A percentile compares a stretch with the other conserved stretches of the same genome.
Conservation (phyloP, 495 filamentous ascomycete species). For the Peziza echinospora region DNA sequence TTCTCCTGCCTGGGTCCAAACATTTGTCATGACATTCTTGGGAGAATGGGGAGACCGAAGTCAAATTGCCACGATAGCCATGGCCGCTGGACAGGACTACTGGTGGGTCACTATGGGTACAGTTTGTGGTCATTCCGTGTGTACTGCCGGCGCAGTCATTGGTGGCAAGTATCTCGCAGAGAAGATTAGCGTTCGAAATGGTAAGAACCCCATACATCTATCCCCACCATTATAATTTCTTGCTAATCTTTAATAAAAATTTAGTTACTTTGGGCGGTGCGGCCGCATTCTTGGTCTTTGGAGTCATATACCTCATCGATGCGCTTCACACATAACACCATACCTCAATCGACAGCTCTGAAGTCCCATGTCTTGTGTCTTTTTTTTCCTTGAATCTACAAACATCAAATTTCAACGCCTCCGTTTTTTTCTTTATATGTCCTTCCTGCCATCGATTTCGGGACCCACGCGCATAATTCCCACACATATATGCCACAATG, state of each 20-base stretch:
- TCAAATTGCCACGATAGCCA: conserved; percentile 96
- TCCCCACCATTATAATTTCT: not conserved
- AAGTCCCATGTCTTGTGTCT: too few species aligned
- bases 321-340: too few species aligned
- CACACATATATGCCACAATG: too few species aligned
- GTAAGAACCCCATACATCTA: conserved; percentile 35
- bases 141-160: conserved; percentile 81
- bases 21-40: conserved; percentile 95
- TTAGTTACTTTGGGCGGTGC: conserved; percentile 87
- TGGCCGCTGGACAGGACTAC: conserved; percentile 96
- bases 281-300: conserved; percentile 75
- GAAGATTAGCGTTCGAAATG: conserved; percentile 82
- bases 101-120: conserved; percentile 96
- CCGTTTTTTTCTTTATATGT: too few species aligned
- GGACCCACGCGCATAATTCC: too few species aligned
- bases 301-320: conserved; percentile 74
- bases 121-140: conserved; percentile 64
- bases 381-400: too few species aligned
- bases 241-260: conserved; percentile 7
- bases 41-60: conserved; percentile 96
- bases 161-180: conserved; percentile 85
- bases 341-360: too few species aligned
- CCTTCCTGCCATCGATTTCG: too few species aligned
- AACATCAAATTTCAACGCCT: too few species aligned
- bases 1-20: conserved; percentile 95